Base-by-base conservation (phyloP, 345 rosid genomes). In the Atalantia buxifolia region DNA sequence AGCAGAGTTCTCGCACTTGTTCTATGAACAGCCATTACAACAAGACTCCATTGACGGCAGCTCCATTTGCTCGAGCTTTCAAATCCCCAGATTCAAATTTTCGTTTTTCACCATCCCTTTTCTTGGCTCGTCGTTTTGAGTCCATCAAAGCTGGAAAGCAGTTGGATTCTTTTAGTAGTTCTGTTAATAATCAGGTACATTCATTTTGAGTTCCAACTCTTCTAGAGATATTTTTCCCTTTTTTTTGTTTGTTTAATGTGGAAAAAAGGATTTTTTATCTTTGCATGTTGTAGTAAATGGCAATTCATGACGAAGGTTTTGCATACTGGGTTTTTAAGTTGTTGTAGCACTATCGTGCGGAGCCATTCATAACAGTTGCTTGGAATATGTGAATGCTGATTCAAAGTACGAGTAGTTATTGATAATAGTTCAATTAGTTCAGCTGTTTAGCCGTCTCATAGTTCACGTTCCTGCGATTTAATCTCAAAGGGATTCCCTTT, bases 121-220 rank as follows among this genome's bases (percentile, higher is more conserved):
- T 72, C 72, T 31, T 65, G 24, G 0, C 66, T 78, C 72, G 78
- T 59, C 83, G 86, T 10, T 83, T 85, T 77, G 72, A 80, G 36
- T 83, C 89, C 27, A 56, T 63, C 71, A 56, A 66, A 72, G 74
- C 86, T 27, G 83, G 66, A 55, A 86, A 72, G 10, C 77, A 61
- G 59, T 35, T 77, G 60, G 79, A 79, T 61, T 70, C 65, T 30
- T 4, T 38, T 4, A 2, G 6, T 22, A 50, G 36, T 56, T 63
- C 25, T 35, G 69, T 71, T 33, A 71, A 35, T 35, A 33, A 65
- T 22, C 79, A 82, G 83, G 85, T 83, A 77, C 25, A 42, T 59
- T 14, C 27, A 31, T 9, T 16, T 31, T 18, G 24, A 42, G n/a
- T 7, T 67, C 40, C 40, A 27, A 45, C 30, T 24, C n/a, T 16